Evolutionary conservation across 768 basidiomycete genomes (phyloP).

Genomic region (Sporobolomyces pararoseus): DNA sequence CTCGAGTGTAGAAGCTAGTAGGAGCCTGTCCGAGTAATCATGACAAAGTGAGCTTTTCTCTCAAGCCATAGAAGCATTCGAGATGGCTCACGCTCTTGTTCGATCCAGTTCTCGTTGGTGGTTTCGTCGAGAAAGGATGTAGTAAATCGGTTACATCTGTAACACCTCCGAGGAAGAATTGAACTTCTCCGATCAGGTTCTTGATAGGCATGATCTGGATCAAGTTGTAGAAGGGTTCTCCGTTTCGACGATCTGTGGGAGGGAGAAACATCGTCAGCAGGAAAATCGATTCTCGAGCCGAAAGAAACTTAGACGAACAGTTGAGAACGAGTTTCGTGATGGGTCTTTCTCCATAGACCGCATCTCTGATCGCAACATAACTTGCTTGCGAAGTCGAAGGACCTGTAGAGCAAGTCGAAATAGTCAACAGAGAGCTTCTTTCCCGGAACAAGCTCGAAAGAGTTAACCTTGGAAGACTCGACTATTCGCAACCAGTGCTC

Average conservation of each 20-base stretch:
- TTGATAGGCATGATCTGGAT: conserved; percentile 10
- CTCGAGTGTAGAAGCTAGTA: neutral
- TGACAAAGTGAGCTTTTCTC: neutral
- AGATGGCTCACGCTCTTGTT: no score
- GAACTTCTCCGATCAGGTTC: neutral
- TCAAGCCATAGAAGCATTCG: no score
- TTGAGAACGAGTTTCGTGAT: conserved; percentile 31
- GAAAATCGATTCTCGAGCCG: neutral
- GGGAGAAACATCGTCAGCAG: no score
- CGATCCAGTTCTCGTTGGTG: neutral
- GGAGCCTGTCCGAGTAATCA: neutral
- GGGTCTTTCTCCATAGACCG: conserved; percentile 10
- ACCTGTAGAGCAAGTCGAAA: neutral
- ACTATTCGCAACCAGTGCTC: neutral
- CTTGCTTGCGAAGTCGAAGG: conserved; percentile 25
- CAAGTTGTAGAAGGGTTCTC: conserved; percentile 16
- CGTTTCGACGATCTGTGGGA: conserved; percentile 17
- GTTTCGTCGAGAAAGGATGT: conserved; percentile 9
- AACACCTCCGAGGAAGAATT: conserved; percentile 9
- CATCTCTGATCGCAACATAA: conserved; percentile 9
- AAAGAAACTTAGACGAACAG: conserved; percentile 10
- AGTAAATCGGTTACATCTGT: conserved; percentile 5
- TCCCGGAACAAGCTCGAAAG: neutral
- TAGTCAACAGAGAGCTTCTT: neutral
- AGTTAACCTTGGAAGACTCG: conserved; percentile 32